These are phyloP conservation scores for Aspergillus ustus DNA, from an alignment of 2,329 filamentous ascomycete species.

Conservation along the genomic window DNA sequence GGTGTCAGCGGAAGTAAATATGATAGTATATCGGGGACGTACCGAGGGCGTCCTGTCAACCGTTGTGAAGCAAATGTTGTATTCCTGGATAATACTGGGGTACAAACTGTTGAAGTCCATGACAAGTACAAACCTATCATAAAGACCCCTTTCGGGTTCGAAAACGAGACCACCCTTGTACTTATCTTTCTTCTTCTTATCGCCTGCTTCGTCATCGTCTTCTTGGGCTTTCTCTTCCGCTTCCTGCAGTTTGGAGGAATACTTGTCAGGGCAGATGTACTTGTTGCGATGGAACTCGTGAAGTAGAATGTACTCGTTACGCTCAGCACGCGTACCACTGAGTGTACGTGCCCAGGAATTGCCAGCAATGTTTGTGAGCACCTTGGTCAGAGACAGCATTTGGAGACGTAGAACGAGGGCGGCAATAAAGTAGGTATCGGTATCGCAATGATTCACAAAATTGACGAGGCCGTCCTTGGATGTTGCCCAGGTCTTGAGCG, in stretches of 20 bases:
- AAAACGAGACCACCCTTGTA: slow-evolving; percentile 99
- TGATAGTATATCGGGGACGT: slow-evolving; percentile 41
- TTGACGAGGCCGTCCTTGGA: slow-evolving; percentile 87
- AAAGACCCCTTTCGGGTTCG: slow-evolving; percentile 94
- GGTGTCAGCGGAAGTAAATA: slow-evolving; percentile 18
- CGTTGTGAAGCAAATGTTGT: slow-evolving; percentile 99
- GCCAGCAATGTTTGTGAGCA: slow-evolving; percentile 92
- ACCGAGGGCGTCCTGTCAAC: slow-evolving; percentile 78
- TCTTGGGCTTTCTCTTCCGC: slow-evolving; percentile 72
- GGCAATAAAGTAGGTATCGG: slow-evolving; percentile 94
- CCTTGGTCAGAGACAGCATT: slow-evolving; percentile 90
- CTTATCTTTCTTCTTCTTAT: slow-evolving; percentile 97
- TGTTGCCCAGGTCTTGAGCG: slow-evolving; percentile 82
- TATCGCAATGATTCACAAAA: slow-evolving; percentile 90
- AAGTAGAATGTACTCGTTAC: slow-evolving; percentile 98
- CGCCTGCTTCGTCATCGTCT: slow-evolving; percentile 68
- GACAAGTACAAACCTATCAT: slow-evolving; percentile 97
- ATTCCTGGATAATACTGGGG: slow-evolving; percentile 98
- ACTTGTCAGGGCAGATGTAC: slow-evolving; percentile 97
- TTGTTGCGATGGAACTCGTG: slow-evolving; percentile 97
- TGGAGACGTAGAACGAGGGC: slow-evolving; percentile 87
- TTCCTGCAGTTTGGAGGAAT: slow-evolving; percentile 76
- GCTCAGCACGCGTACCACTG: slow-evolving; percentile 92
- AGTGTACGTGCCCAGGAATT: slow-evolving; percentile 98
- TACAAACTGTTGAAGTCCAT: slow-evolving; percentile 99